These are phyloP conservation scores for Oryza meridionalis DNA, from an alignment of 176 grass and related monocot genomes.

Conservation along the genomic window DNA sequence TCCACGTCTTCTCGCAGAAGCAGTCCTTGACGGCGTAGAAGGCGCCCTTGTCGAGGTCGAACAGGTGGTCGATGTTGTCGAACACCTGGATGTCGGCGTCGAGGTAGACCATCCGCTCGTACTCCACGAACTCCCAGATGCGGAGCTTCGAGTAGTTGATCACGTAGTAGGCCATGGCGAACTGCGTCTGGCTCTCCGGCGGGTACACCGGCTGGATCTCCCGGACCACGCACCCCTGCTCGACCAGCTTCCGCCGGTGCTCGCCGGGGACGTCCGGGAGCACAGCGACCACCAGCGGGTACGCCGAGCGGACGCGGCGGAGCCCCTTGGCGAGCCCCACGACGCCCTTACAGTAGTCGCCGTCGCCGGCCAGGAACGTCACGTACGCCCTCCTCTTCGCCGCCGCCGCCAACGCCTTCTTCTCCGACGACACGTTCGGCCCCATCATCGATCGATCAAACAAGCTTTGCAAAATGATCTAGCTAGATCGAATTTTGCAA, in stretches of 20 bases:
- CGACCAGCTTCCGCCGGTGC: slow-evolving; percentile 44
- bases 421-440: background rate
- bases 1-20: slow-evolving; percentile 96
- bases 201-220: slow-evolving; percentile 77
- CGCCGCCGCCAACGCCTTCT: background rate
- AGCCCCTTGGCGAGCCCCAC: slow-evolving; percentile 80
- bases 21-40: slow-evolving; percentile 88
- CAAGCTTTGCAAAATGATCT: too few species aligned
- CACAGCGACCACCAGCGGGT: slow-evolving; percentile 78
- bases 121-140: slow-evolving; percentile 96
- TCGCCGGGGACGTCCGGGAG: slow-evolving; percentile 69
- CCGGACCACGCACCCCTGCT: slow-evolving; percentile 70
- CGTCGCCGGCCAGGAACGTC: slow-evolving; percentile 75
- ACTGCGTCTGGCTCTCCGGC: slow-evolving; percentile 68
- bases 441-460: slow-evolving; percentile 6
- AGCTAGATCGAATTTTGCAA: too few species aligned
- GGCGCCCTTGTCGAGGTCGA: slow-evolving; percentile 41
- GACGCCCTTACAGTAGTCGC: slow-evolving; percentile 83
- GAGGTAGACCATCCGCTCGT: slow-evolving; percentile 76
- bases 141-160: slow-evolving; percentile 98
- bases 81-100: slow-evolving; percentile 81
- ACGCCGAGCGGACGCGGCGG: slow-evolving; percentile 45
- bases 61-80: slow-evolving; percentile 73
- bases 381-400: slow-evolving; percentile 54
- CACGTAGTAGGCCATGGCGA: slow-evolving; percentile 91